Conservation (phyloP, 768 basidiomycete species). For the Lactarius sanguifluus region DNA sequence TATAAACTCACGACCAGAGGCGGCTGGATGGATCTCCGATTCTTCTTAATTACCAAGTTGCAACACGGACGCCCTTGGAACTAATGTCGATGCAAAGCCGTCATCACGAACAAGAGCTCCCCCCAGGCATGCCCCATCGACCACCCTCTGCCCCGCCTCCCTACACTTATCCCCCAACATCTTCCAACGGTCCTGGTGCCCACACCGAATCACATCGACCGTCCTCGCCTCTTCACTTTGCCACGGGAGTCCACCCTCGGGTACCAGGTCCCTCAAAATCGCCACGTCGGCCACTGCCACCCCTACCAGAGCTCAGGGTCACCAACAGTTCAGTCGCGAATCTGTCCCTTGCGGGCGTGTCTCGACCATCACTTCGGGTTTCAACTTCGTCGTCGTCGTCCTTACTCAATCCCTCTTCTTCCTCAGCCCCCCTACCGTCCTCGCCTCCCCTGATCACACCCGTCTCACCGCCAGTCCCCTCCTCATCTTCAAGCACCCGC, state of each 20-base stretch:
- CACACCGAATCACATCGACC: background rate
- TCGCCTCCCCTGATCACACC: background rate
- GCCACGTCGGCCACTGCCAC: background rate
- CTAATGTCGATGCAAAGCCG: background rate
- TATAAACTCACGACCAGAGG: background rate
- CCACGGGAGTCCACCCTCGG: background rate
- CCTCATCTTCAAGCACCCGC: background rate
- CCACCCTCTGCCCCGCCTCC: constrained; percentile 3
- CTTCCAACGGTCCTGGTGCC: background rate
- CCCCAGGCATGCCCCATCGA: background rate
- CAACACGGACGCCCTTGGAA: background rate
- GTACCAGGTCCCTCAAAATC: background rate
- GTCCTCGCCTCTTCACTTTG: background rate
- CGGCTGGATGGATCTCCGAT: background rate
- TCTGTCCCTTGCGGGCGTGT: background rate
- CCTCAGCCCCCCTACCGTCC: background rate
- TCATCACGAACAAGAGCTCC: background rate
- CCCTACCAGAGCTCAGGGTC: background rate
- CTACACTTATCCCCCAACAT: background rate
- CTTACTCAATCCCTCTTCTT: background rate
- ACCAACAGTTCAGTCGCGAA: background rate
- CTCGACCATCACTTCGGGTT: background rate
- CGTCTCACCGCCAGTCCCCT: background rate
- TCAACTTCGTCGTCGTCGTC: background rate
- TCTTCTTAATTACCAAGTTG: background rate